Conservation (phyloP, 805 yeast species). For the Kodamaea laetipori region DNA sequence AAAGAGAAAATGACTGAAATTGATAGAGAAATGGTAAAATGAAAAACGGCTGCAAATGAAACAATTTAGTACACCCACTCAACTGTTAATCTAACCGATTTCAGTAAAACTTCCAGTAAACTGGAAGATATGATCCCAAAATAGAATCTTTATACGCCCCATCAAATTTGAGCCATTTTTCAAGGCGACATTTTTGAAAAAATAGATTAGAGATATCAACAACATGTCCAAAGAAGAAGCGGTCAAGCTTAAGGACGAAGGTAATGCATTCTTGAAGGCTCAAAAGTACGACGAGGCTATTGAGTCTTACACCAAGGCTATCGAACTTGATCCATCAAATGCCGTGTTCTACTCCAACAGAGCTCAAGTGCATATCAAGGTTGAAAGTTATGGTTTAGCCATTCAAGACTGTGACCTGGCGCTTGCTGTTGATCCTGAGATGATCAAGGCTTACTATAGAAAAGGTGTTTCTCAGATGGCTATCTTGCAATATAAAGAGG, state of each 20-base stretch:
- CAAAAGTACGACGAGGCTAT: conserved; percentile 67
- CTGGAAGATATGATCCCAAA: too few species aligned
- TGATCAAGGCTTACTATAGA: conserved; percentile 82
- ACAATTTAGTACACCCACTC: too few species aligned
- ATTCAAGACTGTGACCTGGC: conserved; percentile 77
- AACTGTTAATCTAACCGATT: too few species aligned
- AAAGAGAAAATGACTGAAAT: too few species aligned
- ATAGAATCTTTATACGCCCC: background rate
- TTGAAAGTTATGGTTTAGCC: conserved; percentile 86
- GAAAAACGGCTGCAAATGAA: too few species aligned
- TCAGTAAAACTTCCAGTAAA: too few species aligned
- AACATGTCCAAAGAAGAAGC: conserved; percentile 38
- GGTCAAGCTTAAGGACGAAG: conserved; percentile 60
- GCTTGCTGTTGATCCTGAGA: conserved; percentile 62
- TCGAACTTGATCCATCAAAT: conserved; percentile 58
- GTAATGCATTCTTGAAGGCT: conserved; percentile 70
- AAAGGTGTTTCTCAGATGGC: conserved; percentile 83
- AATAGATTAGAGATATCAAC: conserved; percentile 1
- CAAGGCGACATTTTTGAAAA: background rate
- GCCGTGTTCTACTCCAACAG: conserved; percentile 75
- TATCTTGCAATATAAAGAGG: conserved; percentile 70
- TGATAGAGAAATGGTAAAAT: too few species aligned
- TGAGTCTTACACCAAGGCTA: conserved; percentile 73
- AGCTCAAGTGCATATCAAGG: conserved; percentile 84
- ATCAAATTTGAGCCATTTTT: background rate